phyloP scores from a whole-genome alignment of 2,329 filamentous ascomycete genomes.

The Xylariaceae sp. region DNA sequence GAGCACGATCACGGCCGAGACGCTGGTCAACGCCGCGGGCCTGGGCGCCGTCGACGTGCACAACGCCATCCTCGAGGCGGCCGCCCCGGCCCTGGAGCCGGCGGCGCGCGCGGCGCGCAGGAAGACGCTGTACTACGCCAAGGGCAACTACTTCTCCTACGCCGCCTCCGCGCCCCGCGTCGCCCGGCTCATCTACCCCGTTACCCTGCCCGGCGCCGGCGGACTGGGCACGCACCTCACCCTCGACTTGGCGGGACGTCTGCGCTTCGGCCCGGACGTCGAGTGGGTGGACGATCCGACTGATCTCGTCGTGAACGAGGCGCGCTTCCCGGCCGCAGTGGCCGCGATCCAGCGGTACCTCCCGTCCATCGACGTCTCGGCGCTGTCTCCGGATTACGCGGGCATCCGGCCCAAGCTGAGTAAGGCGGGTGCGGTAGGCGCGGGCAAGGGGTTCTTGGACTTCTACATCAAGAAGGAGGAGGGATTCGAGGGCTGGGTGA shows the following conservation, averaged over 20 bases:
- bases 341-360: conserved; percentile 75
- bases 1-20: conserved; percentile 63
- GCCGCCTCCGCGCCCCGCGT: conserved; percentile 58
- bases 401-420: conserved; percentile 86
- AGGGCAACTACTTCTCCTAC: conserved; percentile 95
- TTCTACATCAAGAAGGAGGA: conserved; percentile 77
- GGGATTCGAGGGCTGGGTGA: conserved; percentile 78
- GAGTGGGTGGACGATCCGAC: conserved; percentile 77
- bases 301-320: conserved; percentile 65
- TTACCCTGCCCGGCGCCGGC: conserved; percentile 73
- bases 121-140: conserved; percentile 69
- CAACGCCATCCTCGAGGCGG: background rate
- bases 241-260: conserved; percentile 75
- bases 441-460: conserved; percentile 71
- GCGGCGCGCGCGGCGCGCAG: no score
- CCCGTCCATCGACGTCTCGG: conserved; percentile 62
- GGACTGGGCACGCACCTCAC: conserved; percentile 93
- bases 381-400: conserved; percentile 77
- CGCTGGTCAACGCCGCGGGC: conserved; percentile 81
- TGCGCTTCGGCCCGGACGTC: conserved; percentile 92
- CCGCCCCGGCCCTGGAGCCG: background rate
- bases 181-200: conserved; percentile 79
- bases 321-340: conserved; percentile 62
- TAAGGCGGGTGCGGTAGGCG: conserved; percentile 52
- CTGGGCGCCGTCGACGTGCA: conserved; percentile 69